Base-by-base conservation (phyloP, 73 alveolate genomes). In the Symbiodinium natans region DNA sequence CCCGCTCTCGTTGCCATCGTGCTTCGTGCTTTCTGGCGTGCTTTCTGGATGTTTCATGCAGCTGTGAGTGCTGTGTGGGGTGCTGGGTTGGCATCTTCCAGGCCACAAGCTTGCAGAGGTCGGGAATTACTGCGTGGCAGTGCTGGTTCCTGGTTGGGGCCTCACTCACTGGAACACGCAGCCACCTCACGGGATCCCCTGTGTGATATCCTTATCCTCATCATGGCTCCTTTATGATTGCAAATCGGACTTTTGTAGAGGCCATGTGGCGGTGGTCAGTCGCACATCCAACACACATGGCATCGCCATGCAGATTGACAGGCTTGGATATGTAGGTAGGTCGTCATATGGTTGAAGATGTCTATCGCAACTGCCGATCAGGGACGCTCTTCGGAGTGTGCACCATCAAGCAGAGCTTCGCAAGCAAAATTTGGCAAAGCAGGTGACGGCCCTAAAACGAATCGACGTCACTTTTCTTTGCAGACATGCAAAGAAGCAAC, bases 71-170 rank as follows among this genome's bases (percentile, higher is more conserved):
- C 68, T 2, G 68, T 1, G 68, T 2, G 29, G 59, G 59, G 59
- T 46, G 77, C n/a, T n/a, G n/a, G n/a, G n/a, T n/a, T n/a, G n/a
- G n/a, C n/a, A n/a, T 2, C 31, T 2, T 23, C 36, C 34, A 63
- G 77, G 77, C 9, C 77, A 63, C 77, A 63, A 63, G 77, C 77
- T 63, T 2, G 77, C 77, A 13, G 77, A 63, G 77, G 77, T 63
- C 25, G 77, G 77, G 77, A 63, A 63, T 25, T 63, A 25, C 77
- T 63, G 77, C 34, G 77, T 63, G 19, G 77, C 77, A 1, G 77
- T 63, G 34, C 25, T 63, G 77, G 77, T 34, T 63, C 77, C 77
- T 1, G 77, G 77, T 63, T 15, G 77, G 1, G 1, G 7, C 77
- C 77, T 59, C 34, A 48, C 68, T 52, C 68, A 52, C 29, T 52